Conservation (phyloP, 108 stramenopile genomes). For the Nannochloropsis granulata region DNA sequence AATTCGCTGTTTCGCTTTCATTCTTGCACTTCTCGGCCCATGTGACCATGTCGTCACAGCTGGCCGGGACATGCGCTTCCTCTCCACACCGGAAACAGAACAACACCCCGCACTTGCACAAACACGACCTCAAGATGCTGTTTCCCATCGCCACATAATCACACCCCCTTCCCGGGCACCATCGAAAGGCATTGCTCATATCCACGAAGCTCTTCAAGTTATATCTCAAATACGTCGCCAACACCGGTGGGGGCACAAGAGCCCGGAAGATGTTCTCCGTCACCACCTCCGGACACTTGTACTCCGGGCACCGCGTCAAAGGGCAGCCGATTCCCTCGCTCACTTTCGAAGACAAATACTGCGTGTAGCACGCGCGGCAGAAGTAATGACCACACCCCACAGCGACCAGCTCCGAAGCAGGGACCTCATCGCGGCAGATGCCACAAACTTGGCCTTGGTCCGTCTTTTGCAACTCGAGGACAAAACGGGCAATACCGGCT, state of each 20-base stretch:
- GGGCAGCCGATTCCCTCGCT: conserved; percentile 28
- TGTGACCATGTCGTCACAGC: conserved; percentile 52
- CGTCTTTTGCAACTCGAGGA: background rate
- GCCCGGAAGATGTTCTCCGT: conserved; percentile 56
- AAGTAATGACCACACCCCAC: conserved; percentile 90
- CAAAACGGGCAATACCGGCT: conserved; percentile 46
- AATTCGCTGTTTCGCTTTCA: conserved; percentile 94
- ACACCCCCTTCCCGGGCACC: conserved; percentile 93
- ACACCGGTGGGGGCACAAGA: conserved; percentile 42
- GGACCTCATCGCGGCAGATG: conserved; percentile 67
- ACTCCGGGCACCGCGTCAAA: conserved; percentile 66
- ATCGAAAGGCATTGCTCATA: conserved; percentile 70
- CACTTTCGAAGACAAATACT: conserved; percentile 62
- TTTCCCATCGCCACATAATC: conserved; percentile 64
- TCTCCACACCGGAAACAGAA: conserved; percentile 83
- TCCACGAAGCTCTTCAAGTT: conserved; percentile 84
- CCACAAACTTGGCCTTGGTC: conserved; percentile 42
- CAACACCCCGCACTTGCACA: conserved; percentile 46
- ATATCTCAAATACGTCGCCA: conserved; percentile 51
- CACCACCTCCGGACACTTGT: conserved; percentile 62
- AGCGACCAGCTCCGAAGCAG: conserved; percentile 44
- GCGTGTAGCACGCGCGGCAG: conserved; percentile 80
- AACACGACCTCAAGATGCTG: conserved; percentile 18
- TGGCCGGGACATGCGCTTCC: conserved; percentile 79
- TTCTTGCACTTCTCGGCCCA: conserved; percentile 91